Evolutionary conservation across 2,329 filamentous ascomycete species (phyloP), one percentile per base, ranked within the genome.

Genomic region (Mariannaea sp.): DNA sequence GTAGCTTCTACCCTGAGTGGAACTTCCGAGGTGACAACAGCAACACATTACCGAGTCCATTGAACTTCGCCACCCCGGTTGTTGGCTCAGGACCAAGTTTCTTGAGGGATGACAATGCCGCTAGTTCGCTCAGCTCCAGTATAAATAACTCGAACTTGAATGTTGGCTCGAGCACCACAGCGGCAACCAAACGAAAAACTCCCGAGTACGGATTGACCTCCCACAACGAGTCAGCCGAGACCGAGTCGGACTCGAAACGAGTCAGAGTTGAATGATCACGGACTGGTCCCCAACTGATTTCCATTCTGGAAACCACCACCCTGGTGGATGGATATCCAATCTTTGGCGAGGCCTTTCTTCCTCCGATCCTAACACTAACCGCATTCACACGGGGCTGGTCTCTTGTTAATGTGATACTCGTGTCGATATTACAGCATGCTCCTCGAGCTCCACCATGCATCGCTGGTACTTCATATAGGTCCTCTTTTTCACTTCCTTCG

Each of bases 1-100:
- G 89, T 59, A 91, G 86, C 60, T 97, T 97, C 74, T 97, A 96
- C 67, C 86, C 89, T 0, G 92, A 96, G 58, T 97, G 92, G 92
- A 87, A 88, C 61, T 92, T 90, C 70, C 69, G 85, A 70, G 70
- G 84, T 70, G 71, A 78, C 51, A 89, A 94, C 61, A 89, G 82
- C 69, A 96, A 94, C 65, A 94, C 95, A 61, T 79, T 97, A 42
- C 92, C 92, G 0, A 97, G 92, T 69, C 94, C 94, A 8, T 76
- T 97, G 59, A 96, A 92, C 56, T 97, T 97, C 72, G 89, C 90
- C 27, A 97, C 94, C 1, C 94, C 94, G 0, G 76, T 86, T 2
- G 80, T 80, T 2, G 81, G 78, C 2, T 80, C 78, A 1, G 84
- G 84, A 2, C 84, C 84, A 3, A 86, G 83, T 53, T 87, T 87